These are phyloP conservation scores for Monotropa hypopitys DNA, from an alignment of 179 eudicot species.

Conservation along the genomic window DNA sequence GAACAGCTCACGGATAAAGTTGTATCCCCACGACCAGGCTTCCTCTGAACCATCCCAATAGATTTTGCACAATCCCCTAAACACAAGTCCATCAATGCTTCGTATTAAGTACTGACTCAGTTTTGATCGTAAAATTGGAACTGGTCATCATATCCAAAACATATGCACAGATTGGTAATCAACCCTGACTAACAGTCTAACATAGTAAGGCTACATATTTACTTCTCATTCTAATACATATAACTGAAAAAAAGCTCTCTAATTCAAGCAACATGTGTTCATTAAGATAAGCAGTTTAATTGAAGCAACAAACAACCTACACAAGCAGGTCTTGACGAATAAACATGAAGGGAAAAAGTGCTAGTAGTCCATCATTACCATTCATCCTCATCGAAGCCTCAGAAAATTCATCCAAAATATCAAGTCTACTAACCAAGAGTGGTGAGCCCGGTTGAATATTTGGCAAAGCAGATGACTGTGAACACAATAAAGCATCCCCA, in stretches of 20 bases:
- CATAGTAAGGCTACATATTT: not conserved
- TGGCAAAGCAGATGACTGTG: slow-evolving; percentile 33
- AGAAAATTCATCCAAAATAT: slow-evolving; percentile 11
- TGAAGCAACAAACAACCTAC: not conserved
- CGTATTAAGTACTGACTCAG: not conserved
- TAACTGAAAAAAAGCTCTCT: not conserved
- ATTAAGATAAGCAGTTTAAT: not conserved
- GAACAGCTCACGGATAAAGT: slow-evolving; percentile 96
- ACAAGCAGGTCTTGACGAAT: not conserved
- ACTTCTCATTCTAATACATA: not conserved
- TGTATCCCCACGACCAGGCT: slow-evolving; percentile 88
- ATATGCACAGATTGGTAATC: not conserved
- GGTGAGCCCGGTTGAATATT: slow-evolving; percentile 17
- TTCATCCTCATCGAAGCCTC: slow-evolving; percentile 19
- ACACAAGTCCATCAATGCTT: slow-evolving; percentile 5
- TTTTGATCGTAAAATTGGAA: not conserved
- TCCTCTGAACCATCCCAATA: slow-evolving; percentile 65
- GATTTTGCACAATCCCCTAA: slow-evolving; percentile 24
- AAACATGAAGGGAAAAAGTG: not conserved
- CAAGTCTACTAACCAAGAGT: slow-evolving; percentile 12
- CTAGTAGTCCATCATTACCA: slow-evolving; percentile 19
- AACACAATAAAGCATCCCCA: slow-evolving; percentile 60
- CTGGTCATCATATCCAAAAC: not conserved
- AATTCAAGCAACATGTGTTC: not conserved
- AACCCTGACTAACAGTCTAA: not conserved